These are phyloP conservation scores for Protostelium mycophagum DNA, from an alignment of 78 protist species.

Conservation along the genomic window DNA sequence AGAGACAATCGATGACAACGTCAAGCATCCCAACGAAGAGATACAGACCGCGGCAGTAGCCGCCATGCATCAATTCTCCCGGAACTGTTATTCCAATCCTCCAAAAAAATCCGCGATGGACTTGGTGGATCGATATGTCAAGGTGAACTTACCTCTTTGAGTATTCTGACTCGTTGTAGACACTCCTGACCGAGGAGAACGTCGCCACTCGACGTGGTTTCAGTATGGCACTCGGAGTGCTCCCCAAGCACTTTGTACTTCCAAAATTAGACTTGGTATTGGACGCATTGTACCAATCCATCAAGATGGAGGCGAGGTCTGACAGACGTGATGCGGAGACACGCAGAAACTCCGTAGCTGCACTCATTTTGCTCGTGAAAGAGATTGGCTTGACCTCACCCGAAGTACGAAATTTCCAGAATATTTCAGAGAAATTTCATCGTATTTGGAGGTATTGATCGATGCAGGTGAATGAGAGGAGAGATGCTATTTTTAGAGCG, in stretches of 20 bases:
- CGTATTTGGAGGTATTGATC: not conserved
- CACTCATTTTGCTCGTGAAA: not conserved
- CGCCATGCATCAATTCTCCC: conserved; percentile 43
- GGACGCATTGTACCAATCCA: not conserved
- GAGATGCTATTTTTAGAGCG: not conserved
- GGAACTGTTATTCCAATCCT: conserved; percentile 12
- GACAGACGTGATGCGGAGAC: conserved; percentile 77
- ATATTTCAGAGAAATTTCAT: not conserved
- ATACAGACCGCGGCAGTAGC: conserved; percentile 40
- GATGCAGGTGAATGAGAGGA: not conserved
- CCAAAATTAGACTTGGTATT: not conserved
- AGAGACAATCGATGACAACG: conserved; percentile 28
- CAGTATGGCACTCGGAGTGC: conserved; percentile 28
- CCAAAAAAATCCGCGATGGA: not conserved
- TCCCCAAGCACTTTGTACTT: conserved; percentile 17
- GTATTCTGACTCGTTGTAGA: too few relatives aligned
- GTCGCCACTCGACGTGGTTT: conserved; percentile 49
- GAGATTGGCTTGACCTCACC: conserved; percentile 2
- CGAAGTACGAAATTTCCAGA: not conserved
- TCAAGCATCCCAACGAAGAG: conserved; percentile 46
- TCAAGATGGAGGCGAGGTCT: not conserved
- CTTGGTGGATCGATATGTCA: not conserved
- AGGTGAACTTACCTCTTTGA: not conserved
- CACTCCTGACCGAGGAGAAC: conserved; percentile 20
- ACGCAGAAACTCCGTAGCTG: conserved; percentile 68